These are phyloP conservation scores for Penicillium expansum DNA, from an alignment of 2,329 filamentous ascomycete genomes.

Conservation along the genomic window DNA sequence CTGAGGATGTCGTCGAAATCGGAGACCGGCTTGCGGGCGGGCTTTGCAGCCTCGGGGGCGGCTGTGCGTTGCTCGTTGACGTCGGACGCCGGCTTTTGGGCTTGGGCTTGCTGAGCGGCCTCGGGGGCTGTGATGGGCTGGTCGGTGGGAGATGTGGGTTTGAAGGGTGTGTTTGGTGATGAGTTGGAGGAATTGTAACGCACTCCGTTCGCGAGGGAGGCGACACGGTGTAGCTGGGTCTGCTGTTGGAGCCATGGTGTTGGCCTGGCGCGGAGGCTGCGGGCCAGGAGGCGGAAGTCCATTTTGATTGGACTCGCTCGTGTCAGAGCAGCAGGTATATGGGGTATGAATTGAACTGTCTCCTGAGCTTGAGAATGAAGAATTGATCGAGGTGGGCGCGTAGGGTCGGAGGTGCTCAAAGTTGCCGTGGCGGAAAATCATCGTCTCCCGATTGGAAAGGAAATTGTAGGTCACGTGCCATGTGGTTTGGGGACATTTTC, in stretches of 20 bases:
- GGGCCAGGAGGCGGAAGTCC: conserved; percentile 34
- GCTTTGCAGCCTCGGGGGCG: not conserved
- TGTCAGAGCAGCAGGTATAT: not conserved
- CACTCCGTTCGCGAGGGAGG: conserved; percentile 19
- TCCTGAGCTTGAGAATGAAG: not conserved
- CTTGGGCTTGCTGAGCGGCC: not conserved
- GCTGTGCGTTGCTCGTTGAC: conserved; percentile 23
- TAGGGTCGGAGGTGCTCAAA: conserved; percentile 1
- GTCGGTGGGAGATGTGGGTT: conserved; percentile 5
- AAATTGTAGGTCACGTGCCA: conserved; percentile 29
- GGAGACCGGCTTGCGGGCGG: conserved; percentile 6
- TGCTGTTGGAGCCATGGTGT: conserved; percentile 26
- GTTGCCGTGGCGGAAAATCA: conserved; percentile 19
- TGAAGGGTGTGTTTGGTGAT: conserved; percentile 5
- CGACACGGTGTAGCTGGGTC: conserved; percentile 16
- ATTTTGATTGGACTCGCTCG: conserved; percentile 20
- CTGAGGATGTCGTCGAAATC: conserved; percentile 36
- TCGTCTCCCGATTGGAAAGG: conserved; percentile 11
- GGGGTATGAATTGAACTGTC: not conserved
- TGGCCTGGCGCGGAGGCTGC: conserved; percentile 34
- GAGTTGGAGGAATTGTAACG: conserved; percentile 25
- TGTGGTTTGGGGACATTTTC: not conserved
- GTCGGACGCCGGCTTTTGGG: conserved; percentile 15
- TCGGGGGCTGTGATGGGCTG: conserved; percentile 6
- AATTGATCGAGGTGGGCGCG: conserved; percentile 3